These are phyloP conservation scores for Trichoderma atrobrunneum DNA, from an alignment of 2,329 filamentous ascomycete species.

Conservation along the genomic window DNA sequence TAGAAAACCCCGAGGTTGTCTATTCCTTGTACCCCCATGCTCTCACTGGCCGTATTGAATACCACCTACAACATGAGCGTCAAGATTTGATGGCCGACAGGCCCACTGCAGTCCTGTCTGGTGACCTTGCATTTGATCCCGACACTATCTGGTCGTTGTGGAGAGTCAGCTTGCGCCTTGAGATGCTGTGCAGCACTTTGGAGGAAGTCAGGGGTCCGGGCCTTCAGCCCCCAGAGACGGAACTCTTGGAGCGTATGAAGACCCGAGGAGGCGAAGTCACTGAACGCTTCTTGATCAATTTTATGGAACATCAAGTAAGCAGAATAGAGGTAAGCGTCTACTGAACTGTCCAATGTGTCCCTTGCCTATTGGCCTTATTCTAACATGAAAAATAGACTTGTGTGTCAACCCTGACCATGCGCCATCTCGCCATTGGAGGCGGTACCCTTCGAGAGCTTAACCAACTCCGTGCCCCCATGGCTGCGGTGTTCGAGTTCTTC, in stretches of 20 bases:
- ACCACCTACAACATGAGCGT: conserved; percentile 55
- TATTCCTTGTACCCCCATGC: conserved; percentile 94
- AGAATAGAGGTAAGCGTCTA: conserved; percentile 77
- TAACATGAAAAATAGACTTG: conserved; percentile 59
- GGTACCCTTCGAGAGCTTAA: conserved; percentile 60
- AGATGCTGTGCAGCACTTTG: conserved; percentile 89
- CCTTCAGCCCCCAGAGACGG: conserved; percentile 77
- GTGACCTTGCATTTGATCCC: conserved; percentile 72
- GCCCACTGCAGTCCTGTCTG: conserved; percentile 60
- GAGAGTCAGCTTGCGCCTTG: conserved; percentile 82
- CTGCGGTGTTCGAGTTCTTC: conserved; percentile 63
- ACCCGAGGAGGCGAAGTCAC: conserved; percentile 77
- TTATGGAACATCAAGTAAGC: conserved; percentile 92
- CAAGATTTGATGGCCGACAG: conserved; percentile 47
- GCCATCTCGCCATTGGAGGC: conserved; percentile 73
- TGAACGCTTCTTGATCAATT: conserved; percentile 81
- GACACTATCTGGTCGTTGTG: conserved; percentile 86
- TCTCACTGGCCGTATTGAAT: conserved; percentile 73
- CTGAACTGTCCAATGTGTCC: too few species aligned
- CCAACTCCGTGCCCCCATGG: conserved; percentile 75
- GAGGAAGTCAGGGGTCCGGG: conserved; percentile 64
- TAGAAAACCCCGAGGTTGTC: conserved; percentile 94
- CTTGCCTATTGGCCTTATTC: neutral
- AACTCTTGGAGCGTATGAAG: conserved; percentile 69
- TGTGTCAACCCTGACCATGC: conserved; percentile 72